These are phyloP conservation scores for Fagus sylvatica DNA, from an alignment of 306 rosid species.

Conservation along the genomic window DNA sequence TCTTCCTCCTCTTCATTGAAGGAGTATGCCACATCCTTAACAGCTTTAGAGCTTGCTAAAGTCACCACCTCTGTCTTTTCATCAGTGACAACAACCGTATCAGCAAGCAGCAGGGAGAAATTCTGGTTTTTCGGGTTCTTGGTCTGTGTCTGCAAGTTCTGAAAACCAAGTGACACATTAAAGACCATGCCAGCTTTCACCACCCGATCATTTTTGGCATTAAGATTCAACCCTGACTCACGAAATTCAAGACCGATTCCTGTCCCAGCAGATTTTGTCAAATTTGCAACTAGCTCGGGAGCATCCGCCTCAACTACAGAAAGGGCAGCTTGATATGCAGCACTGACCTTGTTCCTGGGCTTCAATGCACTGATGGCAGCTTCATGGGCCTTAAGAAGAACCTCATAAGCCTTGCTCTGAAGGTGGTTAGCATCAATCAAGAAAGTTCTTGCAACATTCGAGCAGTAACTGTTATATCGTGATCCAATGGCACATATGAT, in stretches of 20 bases:
- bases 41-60: conserved; percentile 63
- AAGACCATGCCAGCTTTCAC: conserved; percentile 85
- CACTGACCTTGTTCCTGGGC: conserved; percentile 63
- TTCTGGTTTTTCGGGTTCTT: conserved; percentile 48
- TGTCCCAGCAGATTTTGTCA: conserved; percentile 89
- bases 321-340: conserved; percentile 75
- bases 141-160: conserved; percentile 58
- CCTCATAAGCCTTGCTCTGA: conserved; percentile 86
- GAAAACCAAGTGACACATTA: conserved; percentile 87
- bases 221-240: conserved; percentile 82
- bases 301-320: conserved; percentile 80
- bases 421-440: conserved; percentile 82
- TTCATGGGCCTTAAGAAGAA: conserved; percentile 87
- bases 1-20: conserved; percentile 86
- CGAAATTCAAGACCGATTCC: conserved; percentile 96
- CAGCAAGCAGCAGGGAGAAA: conserved; percentile 84
- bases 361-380: conserved; percentile 65
- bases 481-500: conserved; percentile 92
- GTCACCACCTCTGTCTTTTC: conserved; percentile 76
- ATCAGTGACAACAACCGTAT: conserved; percentile 62
- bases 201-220: conserved; percentile 72
- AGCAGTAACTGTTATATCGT: conserved; percentile 93
- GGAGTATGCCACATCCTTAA: conserved; percentile 84
- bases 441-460: conserved; percentile 79
- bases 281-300: conserved; percentile 63